Evolutionary conservation across 2,329 filamentous ascomycete species (phyloP).

Genomic region (Verticillium tricorpus): DNA sequence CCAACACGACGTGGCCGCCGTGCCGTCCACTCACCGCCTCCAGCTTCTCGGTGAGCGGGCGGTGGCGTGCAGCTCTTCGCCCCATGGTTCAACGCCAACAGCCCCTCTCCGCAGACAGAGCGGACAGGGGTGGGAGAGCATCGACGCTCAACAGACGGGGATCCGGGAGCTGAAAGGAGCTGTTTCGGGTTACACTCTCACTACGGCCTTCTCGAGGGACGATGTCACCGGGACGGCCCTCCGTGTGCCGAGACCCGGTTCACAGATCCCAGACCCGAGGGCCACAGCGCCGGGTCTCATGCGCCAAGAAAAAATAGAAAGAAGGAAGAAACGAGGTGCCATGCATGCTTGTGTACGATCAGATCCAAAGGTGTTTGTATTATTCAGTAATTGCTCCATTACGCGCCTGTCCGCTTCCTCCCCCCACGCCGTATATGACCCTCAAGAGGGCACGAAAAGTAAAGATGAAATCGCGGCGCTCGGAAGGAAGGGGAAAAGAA

Average conservation of each 20-base stretch:
- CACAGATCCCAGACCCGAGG: background rate
- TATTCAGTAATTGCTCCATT: background rate
- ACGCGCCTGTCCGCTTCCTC: background rate
- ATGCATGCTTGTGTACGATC: background rate
- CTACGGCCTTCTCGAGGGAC: background rate
- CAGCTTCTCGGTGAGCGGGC: slow-evolving; percentile 1
- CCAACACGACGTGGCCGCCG: no score
- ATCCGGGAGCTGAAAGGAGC: no score
- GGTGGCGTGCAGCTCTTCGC: no score
- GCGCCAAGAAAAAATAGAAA: background rate
- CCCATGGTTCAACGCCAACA: no score
- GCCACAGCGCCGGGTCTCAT: background rate
- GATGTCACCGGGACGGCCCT: background rate
- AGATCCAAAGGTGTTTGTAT: background rate
- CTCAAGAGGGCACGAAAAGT: background rate
- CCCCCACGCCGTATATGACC: background rate
- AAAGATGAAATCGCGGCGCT: background rate
- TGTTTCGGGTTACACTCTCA: no score
- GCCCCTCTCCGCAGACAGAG: no score
- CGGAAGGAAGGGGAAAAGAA: background rate
- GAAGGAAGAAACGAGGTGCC: background rate
- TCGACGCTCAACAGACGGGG: no score
- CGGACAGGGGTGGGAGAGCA: no score
- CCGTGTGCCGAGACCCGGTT: background rate
- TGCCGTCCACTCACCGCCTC: background rate